phyloP scores from a whole-genome alignment of 176 grass and related monocot species.

The Musa troglodytarum region DNA sequence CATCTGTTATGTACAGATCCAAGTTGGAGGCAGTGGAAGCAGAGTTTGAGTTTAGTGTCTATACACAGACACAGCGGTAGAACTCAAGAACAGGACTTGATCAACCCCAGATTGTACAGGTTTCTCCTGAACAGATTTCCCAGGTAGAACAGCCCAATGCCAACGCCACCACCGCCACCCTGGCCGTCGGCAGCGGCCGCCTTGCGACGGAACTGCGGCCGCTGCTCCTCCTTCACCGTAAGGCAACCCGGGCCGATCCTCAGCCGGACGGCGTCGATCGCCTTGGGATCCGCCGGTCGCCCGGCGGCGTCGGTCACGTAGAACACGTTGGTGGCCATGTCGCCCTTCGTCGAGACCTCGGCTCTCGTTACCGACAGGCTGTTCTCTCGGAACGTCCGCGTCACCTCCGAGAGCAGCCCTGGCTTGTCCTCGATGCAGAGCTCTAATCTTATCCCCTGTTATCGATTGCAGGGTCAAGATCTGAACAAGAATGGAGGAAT shows the following conservation, averaged over 20 bases:
- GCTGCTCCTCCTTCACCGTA: constrained; percentile 14
- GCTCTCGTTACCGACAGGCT: constrained; percentile 60
- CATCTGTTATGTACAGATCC: neutral
- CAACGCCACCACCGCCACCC: neutral
- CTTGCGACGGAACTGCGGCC: neutral
- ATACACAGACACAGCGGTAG: neutral
- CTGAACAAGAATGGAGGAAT: no score
- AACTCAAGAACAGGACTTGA: neutral
- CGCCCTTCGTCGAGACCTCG: constrained; percentile 54
- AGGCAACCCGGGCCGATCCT: neutral
- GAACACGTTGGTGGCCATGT: constrained; percentile 70
- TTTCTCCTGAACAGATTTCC: constrained; percentile 3
- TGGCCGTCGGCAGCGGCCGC: neutral
- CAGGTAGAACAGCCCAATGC: neutral
- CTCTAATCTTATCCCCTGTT: constrained; percentile 10
- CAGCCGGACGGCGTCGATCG: constrained; percentile 8
- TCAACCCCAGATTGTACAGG: neutral
- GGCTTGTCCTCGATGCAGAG: constrained; percentile 40
- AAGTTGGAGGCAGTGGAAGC: neutral
- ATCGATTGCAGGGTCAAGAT: neutral
- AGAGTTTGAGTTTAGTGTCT: neutral
- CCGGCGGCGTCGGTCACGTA: constrained; percentile 69
- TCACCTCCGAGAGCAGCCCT: constrained; percentile 58
- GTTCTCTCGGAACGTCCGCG: constrained; percentile 75
- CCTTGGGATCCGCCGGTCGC: constrained; percentile 33